These are phyloP conservation scores for Linanthus parryae DNA, from an alignment of 148 eudicot genomes.

Conservation along the genomic window DNA sequence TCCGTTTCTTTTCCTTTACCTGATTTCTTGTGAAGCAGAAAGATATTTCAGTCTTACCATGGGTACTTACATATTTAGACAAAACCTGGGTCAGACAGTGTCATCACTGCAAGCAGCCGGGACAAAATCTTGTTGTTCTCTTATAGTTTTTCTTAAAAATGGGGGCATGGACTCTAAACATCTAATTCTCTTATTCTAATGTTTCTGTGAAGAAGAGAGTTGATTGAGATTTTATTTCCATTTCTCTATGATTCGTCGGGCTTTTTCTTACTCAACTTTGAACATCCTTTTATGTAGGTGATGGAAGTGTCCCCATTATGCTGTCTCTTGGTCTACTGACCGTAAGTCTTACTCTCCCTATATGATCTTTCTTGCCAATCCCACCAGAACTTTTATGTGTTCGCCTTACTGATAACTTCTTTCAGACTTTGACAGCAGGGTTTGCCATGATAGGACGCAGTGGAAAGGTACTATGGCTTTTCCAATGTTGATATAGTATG, in stretches of 20 bases:
- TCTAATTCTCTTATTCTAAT: too few species aligned
- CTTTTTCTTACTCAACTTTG: constrained; percentile 1
- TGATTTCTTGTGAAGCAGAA: too few species aligned
- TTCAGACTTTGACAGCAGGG: constrained; percentile 85
- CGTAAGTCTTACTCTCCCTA: constrained; percentile 34
- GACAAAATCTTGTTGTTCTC: too few species aligned
- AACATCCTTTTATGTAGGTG: constrained; percentile 49
- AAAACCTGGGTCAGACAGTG: too few species aligned
- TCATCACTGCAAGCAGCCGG: too few species aligned
- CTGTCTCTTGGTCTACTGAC: constrained; percentile 87
- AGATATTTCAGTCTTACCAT: too few species aligned
- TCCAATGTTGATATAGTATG: too few species aligned
- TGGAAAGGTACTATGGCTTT: constrained; percentile 53
- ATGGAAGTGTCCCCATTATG: constrained; percentile 83
- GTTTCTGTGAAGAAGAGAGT: not conserved
- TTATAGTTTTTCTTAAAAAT: too few species aligned
- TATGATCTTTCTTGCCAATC: not conserved
- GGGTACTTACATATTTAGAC: too few species aligned
- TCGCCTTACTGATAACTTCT: not conserved
- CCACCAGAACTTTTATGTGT: not conserved
- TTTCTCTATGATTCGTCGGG: not conserved
- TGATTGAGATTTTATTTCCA: not conserved
- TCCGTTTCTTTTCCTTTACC: not conserved
- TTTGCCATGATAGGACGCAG: constrained; percentile 97
- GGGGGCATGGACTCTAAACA: too few species aligned